Evolutionary conservation across 2,329 filamentous ascomycete genomes (phyloP).

Genomic region (Paramyrothecium roridum): DNA sequence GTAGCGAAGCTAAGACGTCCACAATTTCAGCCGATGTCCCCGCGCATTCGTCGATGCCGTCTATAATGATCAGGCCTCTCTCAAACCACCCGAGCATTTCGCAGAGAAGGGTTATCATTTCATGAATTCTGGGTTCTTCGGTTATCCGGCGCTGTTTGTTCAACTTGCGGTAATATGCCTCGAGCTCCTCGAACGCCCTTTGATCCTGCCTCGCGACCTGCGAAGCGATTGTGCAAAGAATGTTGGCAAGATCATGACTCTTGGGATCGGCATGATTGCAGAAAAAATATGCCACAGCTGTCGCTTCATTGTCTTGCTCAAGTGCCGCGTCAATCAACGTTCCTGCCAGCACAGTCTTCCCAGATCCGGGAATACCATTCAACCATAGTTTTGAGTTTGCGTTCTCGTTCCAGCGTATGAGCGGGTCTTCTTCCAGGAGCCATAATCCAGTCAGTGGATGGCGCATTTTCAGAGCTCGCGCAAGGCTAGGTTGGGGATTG

Average conservation of each 20-base stretch:
- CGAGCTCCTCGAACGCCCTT: neutral
- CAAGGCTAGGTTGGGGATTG: neutral
- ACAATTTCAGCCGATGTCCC: slow-evolving; percentile 1
- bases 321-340: slow-evolving; percentile 3
- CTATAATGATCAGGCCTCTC: slow-evolving; percentile 2
- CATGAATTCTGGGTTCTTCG: neutral
- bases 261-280: slow-evolving; percentile 4
- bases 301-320: neutral
- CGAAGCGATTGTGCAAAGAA: neutral
- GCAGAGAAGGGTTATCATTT: neutral
- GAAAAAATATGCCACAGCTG: slow-evolving; percentile 6
- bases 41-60: slow-evolving; percentile 6
- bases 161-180: neutral
- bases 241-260: neutral
- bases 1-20: neutral
- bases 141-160: neutral
- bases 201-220: slow-evolving; percentile 7
- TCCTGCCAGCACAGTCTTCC: slow-evolving; percentile 9
- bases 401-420: slow-evolving; percentile 4
- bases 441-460: slow-evolving; percentile 7
- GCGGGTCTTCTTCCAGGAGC: slow-evolving; percentile 1
- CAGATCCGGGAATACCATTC: slow-evolving; percentile 7
- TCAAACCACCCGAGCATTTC: neutral
- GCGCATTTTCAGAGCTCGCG: slow-evolving; percentile 3
- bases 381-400: slow-evolving; percentile 8